Base-by-base conservation (phyloP, 176 grass and related monocot species). In the Paspalum vaginatum region DNA sequence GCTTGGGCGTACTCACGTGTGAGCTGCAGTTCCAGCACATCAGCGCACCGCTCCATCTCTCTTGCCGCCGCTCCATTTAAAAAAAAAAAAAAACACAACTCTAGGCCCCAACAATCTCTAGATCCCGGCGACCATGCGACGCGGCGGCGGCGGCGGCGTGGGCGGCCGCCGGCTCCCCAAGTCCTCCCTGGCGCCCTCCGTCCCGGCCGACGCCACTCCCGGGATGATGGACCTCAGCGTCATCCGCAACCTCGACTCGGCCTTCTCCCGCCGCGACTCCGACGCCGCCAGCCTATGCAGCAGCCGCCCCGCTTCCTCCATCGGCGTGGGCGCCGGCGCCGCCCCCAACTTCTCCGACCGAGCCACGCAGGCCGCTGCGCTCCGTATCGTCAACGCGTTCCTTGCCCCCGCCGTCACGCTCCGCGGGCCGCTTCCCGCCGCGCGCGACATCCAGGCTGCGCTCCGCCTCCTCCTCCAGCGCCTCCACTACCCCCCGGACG, bases 251-350 rank as follows among this genome's bases (percentile, higher is more conserved):
- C 88, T 97, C 72, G 86, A 91, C 67, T 43, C 62, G 48, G 94
- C 90, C 65, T 85, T 87, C 64, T 80, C 76, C 72, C 85, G 85
- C 76, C 95, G 92, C 32, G 92, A 98, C 76, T 98, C 95, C 46
- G 95, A 92, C 64, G 91, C 59, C 11, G 72, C 43, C 70, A 94
- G 95, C 74, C 77, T 91, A 11, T 83, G 92, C 85, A 94, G 92
- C 83, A 88, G 85, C 44, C 85, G 65, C 8, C 83, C 65, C 3
- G 25, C 58, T 12, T 98, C 95, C 65, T 83, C 92, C 59, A 56
- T 44, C 26, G 75, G 79, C 63, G 61, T 2, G 59, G 90, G 41
- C 17, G 67, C 71, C 24, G 71, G 73, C 14, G 21, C 61, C 67
- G 20, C 70, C 45, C 21, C 83, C 51, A 62, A 81, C 58, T 86